Percentiles rank a stretch among this genome's conserved stretches.
Evolutionary conservation across 2,329 filamentous ascomycete species (phyloP).

Genomic region (Aspergillus awamori): DNA sequence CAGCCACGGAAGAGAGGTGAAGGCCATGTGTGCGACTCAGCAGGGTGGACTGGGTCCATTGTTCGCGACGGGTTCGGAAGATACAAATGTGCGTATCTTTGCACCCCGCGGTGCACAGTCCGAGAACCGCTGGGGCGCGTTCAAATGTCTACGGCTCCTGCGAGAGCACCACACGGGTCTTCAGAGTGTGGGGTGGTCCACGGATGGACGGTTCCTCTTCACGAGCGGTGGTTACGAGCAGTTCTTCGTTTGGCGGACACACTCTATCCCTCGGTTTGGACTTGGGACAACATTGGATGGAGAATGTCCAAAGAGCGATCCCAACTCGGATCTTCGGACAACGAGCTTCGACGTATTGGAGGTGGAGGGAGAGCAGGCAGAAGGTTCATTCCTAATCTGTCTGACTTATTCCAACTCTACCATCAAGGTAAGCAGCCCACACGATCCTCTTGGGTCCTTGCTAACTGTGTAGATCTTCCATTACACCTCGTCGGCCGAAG

Average conservation of each 20-base stretch:
- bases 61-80: slow-evolving; percentile 70
- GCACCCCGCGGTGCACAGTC: slow-evolving; percentile 21
- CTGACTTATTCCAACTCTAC: slow-evolving; percentile 84
- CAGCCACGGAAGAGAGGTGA: slow-evolving; percentile 85
- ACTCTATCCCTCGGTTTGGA: slow-evolving; percentile 55
- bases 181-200: slow-evolving; percentile 76
- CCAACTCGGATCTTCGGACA: slow-evolving; percentile 71
- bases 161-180: slow-evolving; percentile 82
- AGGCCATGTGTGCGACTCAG: slow-evolving; percentile 57
- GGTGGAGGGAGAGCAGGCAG: slow-evolving; percentile 27
- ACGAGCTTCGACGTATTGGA: slow-evolving; percentile 70
- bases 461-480: slow-evolving; percentile 49
- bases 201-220: slow-evolving; percentile 69
- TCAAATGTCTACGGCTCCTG: slow-evolving; percentile 64
- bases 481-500: slow-evolving; percentile 32
- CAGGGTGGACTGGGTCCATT: slow-evolving; percentile 34
- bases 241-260: slow-evolving; percentile 79
- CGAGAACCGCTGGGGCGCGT: slow-evolving; percentile 28
- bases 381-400: slow-evolving; percentile 59
- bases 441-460: neutral
- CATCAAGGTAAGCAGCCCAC: slow-evolving; percentile 55
- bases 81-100: slow-evolving; percentile 74
- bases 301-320: slow-evolving; percentile 51
- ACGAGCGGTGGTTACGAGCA: slow-evolving; percentile 88
- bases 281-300: slow-evolving; percentile 58